Base-by-base conservation (phyloP, 2,329 filamentous ascomycete species). In the Beauveria sp. region DNA sequence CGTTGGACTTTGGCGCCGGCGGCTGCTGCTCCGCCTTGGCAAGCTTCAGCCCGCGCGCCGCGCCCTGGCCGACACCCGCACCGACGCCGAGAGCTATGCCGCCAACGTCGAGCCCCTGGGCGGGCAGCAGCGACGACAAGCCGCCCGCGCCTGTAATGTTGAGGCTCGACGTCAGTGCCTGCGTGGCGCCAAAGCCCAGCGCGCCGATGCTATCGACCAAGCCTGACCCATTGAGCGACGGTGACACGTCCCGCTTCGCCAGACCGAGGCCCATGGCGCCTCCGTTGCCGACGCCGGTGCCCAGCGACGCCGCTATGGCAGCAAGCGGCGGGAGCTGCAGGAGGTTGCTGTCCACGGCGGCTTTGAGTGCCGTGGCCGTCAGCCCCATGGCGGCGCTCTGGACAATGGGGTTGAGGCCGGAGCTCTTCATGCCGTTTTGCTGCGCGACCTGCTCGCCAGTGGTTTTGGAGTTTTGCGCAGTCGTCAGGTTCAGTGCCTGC, bases 341-440 rank as follows among this genome's bases (percentile, higher is more conserved):
- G 1, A 57, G 14, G 12, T 65, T 22, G 51, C 62, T 63, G n/a
- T 57, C 55, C 5, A 70, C 63, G 30, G 70, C 50, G 3, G 70
- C 56, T 16, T 68, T 66, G 5, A 73, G 59, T 0, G 71, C 64
- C 4, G 70, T 68, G 0, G 69, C 66, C 1, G 67, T 64, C 2
- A 70, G 62, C 2, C 71, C 71, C 53, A 69, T 67, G 43, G 68
- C 69, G 7, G 69, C 63, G 53, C 69, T 71, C 56, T 71, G 67
- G 51, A 73, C 64, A 3, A 66, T 62, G 0, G 69, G 67, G 59
- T 72, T 71, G 22, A 73, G 63, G 18, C 70, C 70, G 9, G 66
- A 68, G 12, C 65, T 66, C 10, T 67, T 54, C 66, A 70, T 67
- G n/a, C 65, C 64, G 63, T 71, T 72, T 22, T 69, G 66, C 18